Conservation (phyloP, 306 rosid genomes). For the Senna tora region DNA sequence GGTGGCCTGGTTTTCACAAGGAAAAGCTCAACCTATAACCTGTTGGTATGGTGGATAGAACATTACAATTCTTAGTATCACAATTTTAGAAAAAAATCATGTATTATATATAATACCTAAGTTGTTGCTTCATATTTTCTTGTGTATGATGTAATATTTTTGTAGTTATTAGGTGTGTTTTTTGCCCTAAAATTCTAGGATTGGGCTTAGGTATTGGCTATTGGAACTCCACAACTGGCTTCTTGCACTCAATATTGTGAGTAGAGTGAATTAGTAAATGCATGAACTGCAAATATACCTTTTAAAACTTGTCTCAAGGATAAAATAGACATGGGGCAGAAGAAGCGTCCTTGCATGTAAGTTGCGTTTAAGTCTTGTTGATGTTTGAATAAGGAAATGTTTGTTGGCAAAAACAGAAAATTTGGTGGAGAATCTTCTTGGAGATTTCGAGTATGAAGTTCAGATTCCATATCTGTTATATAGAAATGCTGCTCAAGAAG, state of each 20-base stretch:
- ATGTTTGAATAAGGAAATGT: conserved; percentile 1
- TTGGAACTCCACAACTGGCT: conserved; percentile 17
- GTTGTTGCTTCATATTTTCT: conserved; percentile 13
- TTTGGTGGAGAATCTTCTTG: conserved; percentile 70
- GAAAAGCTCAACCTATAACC: neutral
- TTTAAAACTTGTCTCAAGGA: conserved; percentile 10
- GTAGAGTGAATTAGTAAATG: conserved; percentile 29
- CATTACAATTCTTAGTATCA: neutral
- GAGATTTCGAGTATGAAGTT: conserved; percentile 70
- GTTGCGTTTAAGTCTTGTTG: neutral
- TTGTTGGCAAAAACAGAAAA: conserved; percentile 50
- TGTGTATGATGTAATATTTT: conserved; percentile 3
- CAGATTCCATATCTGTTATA: conserved; percentile 68
- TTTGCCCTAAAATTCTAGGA: conserved; percentile 36
- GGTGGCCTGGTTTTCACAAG: neutral
- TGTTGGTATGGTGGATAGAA: neutral
- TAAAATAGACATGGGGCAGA: conserved; percentile 18
- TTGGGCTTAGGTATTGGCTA: conserved; percentile 40
- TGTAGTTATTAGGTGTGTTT: conserved; percentile 35
- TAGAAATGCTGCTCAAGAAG: conserved; percentile 74
- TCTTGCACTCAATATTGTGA: conserved; percentile 38
- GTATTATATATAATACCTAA: conserved; percentile 1
- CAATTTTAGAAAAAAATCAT: neutral
- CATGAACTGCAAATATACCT: conserved; percentile 24
- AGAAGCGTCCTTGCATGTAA: conserved; percentile 22